Base-by-base conservation (phyloP, 2,329 filamentous ascomycete species). In the Monilinia polystroma region DNA sequence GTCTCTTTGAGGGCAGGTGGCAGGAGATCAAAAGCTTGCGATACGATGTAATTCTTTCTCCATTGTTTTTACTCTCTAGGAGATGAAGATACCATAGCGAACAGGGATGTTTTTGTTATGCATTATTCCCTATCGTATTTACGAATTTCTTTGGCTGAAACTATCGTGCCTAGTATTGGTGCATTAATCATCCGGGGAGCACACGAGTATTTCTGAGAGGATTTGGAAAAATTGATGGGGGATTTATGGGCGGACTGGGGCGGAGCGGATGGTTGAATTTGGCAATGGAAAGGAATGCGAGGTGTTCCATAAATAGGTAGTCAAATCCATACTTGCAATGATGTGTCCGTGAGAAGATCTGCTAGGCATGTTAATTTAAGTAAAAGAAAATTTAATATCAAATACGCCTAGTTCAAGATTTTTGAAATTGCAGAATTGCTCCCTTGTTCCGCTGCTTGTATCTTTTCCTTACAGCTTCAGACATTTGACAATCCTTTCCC, bases 61-160 rank as follows among this genome's bases (percentile, higher is more conserved):
- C 45, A 20, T 38, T 51, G 14, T 43, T 43, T n/a, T 51, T 26
- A 23, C 23, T 8, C 26, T 62, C 45, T 62, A 62, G 47, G 58
- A n/a, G 32, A 62, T 26, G 45, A 20, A 41, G 58, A 38, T 62
- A 62, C 58, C 45, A 62, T 26, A n/a, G 58, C 47, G 45, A n/a
- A n/a, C 26, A 23, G n/a, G 20, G 45, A 18, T 60, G 43, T 38
- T 49, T 60, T 45, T 51, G 45, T 38, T 26, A 20, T 35, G 57
- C n/a, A 45, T 20, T 26, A 26, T 62, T 51, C 5, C 58, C 32
- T 62, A 51, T 18, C 29, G 32, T 62, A 20, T 18, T 26, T 47
- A 58, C 56, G 56, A 58, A 47, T 58, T 58, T 58, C 41, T 26
- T 57, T 57, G 38, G 41, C 12, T 47, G 23, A 43, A 29, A 26